phyloP scores from a whole-genome alignment of 2,329 filamentous ascomycete genomes.

The Ploettnerulaceae sp. region DNA sequence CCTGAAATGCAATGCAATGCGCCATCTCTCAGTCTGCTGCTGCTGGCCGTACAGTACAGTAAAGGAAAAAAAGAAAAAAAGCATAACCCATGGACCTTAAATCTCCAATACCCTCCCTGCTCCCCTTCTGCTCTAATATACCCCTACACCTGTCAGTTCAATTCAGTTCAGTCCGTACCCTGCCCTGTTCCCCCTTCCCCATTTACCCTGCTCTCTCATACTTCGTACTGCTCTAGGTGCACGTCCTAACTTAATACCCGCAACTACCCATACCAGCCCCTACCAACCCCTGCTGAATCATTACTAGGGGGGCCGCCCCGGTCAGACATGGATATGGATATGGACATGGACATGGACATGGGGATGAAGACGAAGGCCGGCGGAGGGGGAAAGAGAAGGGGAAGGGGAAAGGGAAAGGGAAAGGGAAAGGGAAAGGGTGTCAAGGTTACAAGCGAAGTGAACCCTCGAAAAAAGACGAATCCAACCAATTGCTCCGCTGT shows the following conservation, averaged over 20 bases:
- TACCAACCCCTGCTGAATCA: slow-evolving; percentile 12
- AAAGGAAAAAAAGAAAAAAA: too few relatives aligned
- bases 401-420: too few relatives aligned
- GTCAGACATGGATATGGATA: slow-evolving; percentile 6
- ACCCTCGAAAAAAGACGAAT: slow-evolving; percentile 15
- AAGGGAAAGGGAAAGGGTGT: too few relatives aligned
- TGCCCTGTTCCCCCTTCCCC: background rate
- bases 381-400: too few relatives aligned
- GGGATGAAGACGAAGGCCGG: too few relatives aligned
- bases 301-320: slow-evolving; percentile 7
- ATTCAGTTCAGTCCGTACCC: background rate
- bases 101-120: background rate
- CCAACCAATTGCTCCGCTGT: slow-evolving; percentile 11
- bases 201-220: background rate
- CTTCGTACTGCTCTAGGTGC: slow-evolving; percentile 14
- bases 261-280: background rate
- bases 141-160: background rate
- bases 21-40: too few relatives aligned
- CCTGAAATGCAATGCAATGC: too few relatives aligned
- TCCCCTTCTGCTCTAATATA: background rate
- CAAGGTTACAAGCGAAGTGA: slow-evolving; percentile 20
- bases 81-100: too few relatives aligned
- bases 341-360: too few relatives aligned
- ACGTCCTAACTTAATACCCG: slow-evolving; percentile 19
- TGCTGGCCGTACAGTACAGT: too few relatives aligned